phyloP scores from a whole-genome alignment of 2,329 filamentous ascomycete species.

The Ophiostoma piceae region DNA sequence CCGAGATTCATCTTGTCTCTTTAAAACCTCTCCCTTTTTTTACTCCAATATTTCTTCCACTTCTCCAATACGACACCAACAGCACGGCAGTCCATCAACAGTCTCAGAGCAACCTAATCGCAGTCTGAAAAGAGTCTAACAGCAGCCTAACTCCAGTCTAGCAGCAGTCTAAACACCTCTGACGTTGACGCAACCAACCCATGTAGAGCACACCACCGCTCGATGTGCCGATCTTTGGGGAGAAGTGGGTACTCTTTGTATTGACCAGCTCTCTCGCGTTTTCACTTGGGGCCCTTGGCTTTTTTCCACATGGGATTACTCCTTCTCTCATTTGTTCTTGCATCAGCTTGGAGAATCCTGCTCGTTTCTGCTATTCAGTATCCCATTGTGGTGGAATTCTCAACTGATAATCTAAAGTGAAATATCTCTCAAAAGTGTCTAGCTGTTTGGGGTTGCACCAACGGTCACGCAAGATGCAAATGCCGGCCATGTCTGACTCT shows the following conservation, averaged over 20 bases:
- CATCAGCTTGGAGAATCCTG: background rate
- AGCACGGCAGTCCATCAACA: background rate
- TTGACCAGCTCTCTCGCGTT: background rate
- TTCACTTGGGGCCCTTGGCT: background rate
- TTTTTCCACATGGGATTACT: background rate
- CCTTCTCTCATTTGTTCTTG: background rate
- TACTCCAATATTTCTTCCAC: background rate
- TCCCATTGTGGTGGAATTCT: background rate
- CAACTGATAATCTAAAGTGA: too few relatives aligned
- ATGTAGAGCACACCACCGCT: slow-evolving; percentile 21
- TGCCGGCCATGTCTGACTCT: slow-evolving; percentile 2
- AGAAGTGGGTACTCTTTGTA: background rate
- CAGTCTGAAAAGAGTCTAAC: background rate
- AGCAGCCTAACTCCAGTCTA: background rate
- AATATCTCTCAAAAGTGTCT: background rate
- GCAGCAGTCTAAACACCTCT: background rate
- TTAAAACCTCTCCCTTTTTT: background rate
- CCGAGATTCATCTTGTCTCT: background rate
- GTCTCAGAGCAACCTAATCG: background rate
- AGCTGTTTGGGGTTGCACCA: background rate
- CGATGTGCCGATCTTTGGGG: background rate
- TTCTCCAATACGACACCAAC: too few relatives aligned
- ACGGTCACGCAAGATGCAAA: background rate
- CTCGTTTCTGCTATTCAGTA: background rate
- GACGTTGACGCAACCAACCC: slow-evolving; percentile 17